phyloP scores from a whole-genome alignment of 768 basidiomycete genomes.

The Terana coerulea region DNA sequence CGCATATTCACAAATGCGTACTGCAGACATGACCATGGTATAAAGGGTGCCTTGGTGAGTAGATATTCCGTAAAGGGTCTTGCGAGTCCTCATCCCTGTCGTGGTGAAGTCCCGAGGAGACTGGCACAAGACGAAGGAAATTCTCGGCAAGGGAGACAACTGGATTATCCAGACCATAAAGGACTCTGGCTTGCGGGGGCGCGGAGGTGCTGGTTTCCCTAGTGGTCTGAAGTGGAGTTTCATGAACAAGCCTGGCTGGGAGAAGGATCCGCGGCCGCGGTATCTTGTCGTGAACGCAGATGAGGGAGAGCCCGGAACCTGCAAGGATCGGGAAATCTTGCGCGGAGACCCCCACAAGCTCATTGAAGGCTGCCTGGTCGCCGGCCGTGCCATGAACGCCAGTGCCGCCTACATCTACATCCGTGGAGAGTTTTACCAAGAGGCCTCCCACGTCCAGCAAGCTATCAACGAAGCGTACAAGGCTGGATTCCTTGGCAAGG shows the following conservation, averaged over 20 bases:
- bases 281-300: conserved; percentile 98
- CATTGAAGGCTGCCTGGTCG: conserved; percentile 95
- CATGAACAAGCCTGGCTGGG: conserved; percentile 99
- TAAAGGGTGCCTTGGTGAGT: conserved; percentile 87
- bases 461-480: conserved; percentile 95
- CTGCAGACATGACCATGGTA: conserved; percentile 82
- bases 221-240: conserved; percentile 97
- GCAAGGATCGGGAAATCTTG: conserved; percentile 98
- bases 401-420: conserved; percentile 99
- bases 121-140: conserved; percentile 98
- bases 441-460: conserved; percentile 90
- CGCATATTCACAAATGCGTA: conserved; percentile 92
- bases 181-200: conserved; percentile 91
- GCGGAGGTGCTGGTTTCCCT: conserved; percentile 96
- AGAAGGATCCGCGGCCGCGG: conserved; percentile 87
- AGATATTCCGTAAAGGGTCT: no score
- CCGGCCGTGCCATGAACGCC: conserved; percentile 96
- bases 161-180: conserved; percentile 98
- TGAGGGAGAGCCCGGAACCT: conserved; percentile 97
- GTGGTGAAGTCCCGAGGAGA: conserved; percentile 76
- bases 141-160: conserved; percentile 88
- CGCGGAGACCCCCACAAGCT: conserved; percentile 99
- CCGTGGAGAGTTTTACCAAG: conserved; percentile 96
- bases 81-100: no score
- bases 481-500: conserved; percentile 81